A percentile compares a stretch with the other conserved stretches of the same genome.
These are phyloP conservation scores for Vaucheria bursata DNA, from an alignment of 352 stramenopile species.

Conservation along the genomic window DNA sequence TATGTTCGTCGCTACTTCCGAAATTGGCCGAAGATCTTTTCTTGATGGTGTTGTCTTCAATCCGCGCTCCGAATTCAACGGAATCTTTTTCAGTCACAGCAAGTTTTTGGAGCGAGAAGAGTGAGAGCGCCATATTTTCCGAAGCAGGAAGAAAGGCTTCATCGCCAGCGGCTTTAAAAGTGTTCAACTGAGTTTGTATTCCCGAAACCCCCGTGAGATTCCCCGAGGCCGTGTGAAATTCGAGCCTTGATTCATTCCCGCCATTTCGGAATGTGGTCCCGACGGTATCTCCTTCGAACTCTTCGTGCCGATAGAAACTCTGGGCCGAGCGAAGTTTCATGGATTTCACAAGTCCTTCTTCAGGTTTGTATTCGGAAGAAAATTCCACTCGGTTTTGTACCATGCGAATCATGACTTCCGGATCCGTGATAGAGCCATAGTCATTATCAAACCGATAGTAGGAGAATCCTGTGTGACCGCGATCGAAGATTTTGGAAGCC, in stretches of 20 bases:
- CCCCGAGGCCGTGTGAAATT: neutral
- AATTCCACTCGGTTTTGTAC: neutral
- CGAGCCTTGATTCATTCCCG: neutral
- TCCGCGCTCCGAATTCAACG: neutral
- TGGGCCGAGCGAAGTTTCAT: neutral
- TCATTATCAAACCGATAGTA: neutral
- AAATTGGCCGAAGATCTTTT: neutral
- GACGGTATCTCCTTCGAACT: neutral
- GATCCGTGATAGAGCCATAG: neutral
- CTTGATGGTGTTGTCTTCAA: neutral
- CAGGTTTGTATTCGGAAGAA: neutral
- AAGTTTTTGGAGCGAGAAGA: neutral
- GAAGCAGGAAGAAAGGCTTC: neutral
- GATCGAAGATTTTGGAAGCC: neutral
- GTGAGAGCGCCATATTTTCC: neutral
- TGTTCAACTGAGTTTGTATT: neutral
- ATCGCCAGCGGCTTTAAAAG: neutral
- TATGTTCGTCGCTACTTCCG: neutral
- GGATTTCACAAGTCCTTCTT: neutral
- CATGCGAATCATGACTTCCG: neutral
- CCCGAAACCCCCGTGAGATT: neutral
- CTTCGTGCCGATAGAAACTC: neutral
- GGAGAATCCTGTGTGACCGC: neutral
- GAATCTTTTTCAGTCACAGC: neutral
- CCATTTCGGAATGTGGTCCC: neutral